Percentiles rank a stretch among this genome's conserved stretches.
Evolutionary conservation across 176 grass and related monocot genomes (phyloP).

Genomic region (Zoysia japonica): DNA sequence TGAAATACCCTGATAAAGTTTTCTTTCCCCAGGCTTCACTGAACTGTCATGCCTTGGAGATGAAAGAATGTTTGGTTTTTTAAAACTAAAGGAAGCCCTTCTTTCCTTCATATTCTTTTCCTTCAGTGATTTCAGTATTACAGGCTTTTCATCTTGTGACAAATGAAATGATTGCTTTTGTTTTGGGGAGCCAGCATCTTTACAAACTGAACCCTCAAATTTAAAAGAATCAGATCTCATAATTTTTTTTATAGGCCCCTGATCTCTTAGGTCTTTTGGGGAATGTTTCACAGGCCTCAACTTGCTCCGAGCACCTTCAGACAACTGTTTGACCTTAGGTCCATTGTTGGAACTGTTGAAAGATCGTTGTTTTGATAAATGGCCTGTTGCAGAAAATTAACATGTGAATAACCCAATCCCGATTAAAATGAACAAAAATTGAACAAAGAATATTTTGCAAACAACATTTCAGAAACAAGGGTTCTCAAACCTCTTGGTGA

Average conservation of each 20-base stretch:
- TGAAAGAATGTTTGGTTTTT: slow-evolving; percentile 48
- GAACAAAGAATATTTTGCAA: slow-evolving; percentile 17
- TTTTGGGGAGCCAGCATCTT: slow-evolving; percentile 43
- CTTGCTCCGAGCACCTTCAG: slow-evolving; percentile 51
- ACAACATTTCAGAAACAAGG: slow-evolving; percentile 18
- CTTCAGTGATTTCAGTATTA: slow-evolving; percentile 47
- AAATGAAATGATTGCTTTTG: slow-evolving; percentile 51
- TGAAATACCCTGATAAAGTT: slow-evolving; percentile 36
- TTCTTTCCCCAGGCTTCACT: slow-evolving; percentile 51
- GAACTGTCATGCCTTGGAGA: slow-evolving; percentile 47
- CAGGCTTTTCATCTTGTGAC: slow-evolving; percentile 56
- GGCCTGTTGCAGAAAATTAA: slow-evolving; percentile 47
- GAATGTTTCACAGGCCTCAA: slow-evolving; percentile 52
- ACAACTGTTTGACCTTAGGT: slow-evolving; percentile 76
- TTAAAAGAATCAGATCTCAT: slow-evolving; percentile 64
- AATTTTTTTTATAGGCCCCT: slow-evolving; percentile 48
- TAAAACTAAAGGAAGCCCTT: slow-evolving; percentile 54
- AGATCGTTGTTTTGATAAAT: slow-evolving; percentile 77
- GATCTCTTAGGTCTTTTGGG: slow-evolving; percentile 48
- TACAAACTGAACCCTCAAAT: slow-evolving; percentile 40
- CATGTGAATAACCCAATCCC: slow-evolving; percentile 35
- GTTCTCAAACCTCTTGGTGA: slow-evolving; percentile 72
- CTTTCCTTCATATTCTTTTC: slow-evolving; percentile 61
- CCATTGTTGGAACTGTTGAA: slow-evolving; percentile 56
- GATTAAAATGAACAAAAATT: slow-evolving; percentile 21